Base-by-base conservation (phyloP, 495 filamentous ascomycete species). In the Paragyromitra xinjiangensis region DNA sequence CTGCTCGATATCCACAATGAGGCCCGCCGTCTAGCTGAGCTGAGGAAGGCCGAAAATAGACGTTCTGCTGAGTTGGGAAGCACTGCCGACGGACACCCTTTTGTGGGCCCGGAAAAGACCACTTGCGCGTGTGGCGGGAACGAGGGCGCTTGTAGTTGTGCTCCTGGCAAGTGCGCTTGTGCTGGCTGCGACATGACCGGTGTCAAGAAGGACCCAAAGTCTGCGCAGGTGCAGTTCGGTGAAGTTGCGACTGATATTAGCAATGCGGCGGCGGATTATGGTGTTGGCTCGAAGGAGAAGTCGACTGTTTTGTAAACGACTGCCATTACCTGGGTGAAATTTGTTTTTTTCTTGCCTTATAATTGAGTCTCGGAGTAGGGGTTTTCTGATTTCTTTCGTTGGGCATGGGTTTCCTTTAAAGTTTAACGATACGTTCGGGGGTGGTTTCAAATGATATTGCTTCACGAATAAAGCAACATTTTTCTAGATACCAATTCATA, bases 1-100 rank as follows among this genome's bases (percentile, higher is more conserved):
- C 92, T 97, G 11, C 86, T 92, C 63, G 95, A 99, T 79, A 95
- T 99, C 68, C 95, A 98, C 83, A 88, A 85, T 64, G 95, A 99
- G 87, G 95, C 95, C 1, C 87, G 89, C 61, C 90, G 95, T 76
- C 86, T 99, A 39, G 94, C 94, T 9, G 91, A 97, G 78, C 81
- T 98, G 72, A 97, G 97, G 89, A 90, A 89, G 88, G 71, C 94
- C 87, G 88, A 87, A 82, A 84, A 77, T 82, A 87, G 68, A 84
- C 86, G 86, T 83, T 86, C 84, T 8, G 81, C 84, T 9, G 86
- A 86, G 7, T 73, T 87, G 0, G 83, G 86, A 68, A 84, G 84
- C 78, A 82, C 78, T 19, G 64, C 79, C 22, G 61, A 78, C 11
- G 74, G 65, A 5, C 73, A 80, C 50, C 56, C 64, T 12, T 64